Percentiles rank a stretch among this genome's conserved stretches.
phyloP scores from a whole-genome alignment of 345 rosid species.

The Eucalyptus tenuipes region DNA sequence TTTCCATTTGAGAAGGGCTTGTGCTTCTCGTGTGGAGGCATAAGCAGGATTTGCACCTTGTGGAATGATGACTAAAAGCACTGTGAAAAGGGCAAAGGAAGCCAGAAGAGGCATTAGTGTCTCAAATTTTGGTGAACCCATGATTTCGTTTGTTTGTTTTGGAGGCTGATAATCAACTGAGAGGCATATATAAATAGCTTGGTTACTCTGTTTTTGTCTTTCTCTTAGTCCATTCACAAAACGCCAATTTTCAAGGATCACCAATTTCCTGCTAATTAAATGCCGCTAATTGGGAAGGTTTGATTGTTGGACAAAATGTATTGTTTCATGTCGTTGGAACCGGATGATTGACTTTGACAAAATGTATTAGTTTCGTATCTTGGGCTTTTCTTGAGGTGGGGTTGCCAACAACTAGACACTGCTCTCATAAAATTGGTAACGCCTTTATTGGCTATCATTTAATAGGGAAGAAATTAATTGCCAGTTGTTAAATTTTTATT shows the following conservation, averaged over 20 bases:
- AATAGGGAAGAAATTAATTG: background rate
- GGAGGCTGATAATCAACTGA: fast-evolving
- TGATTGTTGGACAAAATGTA: fast-evolving
- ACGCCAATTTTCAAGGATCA: background rate
- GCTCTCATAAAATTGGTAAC: too few species aligned
- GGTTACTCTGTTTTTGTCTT: background rate
- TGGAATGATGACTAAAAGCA: too few species aligned
- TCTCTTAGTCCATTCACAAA: background rate
- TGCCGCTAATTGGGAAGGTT: background rate
- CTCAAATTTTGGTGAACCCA: background rate
- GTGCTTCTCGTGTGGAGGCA: too few species aligned
- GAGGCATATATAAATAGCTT: background rate
- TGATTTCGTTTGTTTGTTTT: background rate
- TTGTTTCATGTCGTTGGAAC: fast-evolving
- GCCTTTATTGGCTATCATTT: background rate
- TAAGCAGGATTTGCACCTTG: fast-evolving
- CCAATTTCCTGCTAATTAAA: background rate
- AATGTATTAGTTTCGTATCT: background rate
- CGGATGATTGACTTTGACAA: fast-evolving
- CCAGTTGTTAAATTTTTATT: too few species aligned
- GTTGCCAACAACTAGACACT: background rate
- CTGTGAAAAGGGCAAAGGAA: fast-evolving
- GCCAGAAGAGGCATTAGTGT: background rate
- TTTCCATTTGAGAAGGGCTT: too few species aligned
- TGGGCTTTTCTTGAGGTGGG: background rate